Evolutionary conservation across 768 basidiomycete genomes (phyloP).

Genomic region (Boletellus emodensis): DNA sequence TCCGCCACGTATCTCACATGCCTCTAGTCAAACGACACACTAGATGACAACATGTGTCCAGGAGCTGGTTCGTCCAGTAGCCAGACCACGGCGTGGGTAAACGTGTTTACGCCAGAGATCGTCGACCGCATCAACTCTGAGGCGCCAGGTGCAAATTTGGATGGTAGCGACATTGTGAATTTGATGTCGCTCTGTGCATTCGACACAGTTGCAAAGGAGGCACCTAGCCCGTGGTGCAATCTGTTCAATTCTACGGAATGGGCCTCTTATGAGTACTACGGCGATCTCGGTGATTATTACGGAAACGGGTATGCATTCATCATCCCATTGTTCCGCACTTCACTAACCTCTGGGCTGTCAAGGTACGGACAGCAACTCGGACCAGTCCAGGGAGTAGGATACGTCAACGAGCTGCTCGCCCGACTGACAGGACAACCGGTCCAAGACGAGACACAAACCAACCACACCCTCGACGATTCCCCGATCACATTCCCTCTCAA

Average conservation of each 20-base stretch:
- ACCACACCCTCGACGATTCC: constrained; percentile 61
- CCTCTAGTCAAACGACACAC: constrained; percentile 54
- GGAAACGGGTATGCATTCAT: constrained; percentile 48
- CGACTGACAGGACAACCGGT: constrained; percentile 54
- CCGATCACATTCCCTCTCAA: constrained; percentile 69
- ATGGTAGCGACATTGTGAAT: constrained; percentile 46
- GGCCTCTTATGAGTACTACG: constrained; percentile 56
- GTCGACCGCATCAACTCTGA: constrained; percentile 51
- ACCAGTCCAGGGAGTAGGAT: background rate
- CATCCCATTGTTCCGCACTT: too few relatives aligned
- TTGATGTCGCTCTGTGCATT: constrained; percentile 75
- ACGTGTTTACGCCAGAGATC: constrained; percentile 50
- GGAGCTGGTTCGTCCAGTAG: constrained; percentile 39
- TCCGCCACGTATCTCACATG: background rate
- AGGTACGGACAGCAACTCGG: background rate
- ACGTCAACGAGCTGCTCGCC: background rate
- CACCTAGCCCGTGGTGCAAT: constrained; percentile 59
- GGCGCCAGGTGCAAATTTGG: constrained; percentile 61
- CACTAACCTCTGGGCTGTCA: background rate
- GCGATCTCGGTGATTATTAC: constrained; percentile 75
- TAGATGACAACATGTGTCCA: constrained; percentile 65
- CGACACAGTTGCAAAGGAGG: constrained; percentile 52
- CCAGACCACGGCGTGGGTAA: constrained; percentile 48
- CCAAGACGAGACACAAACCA: constrained; percentile 69
- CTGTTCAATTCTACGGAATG: constrained; percentile 62